phyloP scores from a whole-genome alignment of 371 early-diverging fungal species.

The Apophysomyces elegans region DNA sequence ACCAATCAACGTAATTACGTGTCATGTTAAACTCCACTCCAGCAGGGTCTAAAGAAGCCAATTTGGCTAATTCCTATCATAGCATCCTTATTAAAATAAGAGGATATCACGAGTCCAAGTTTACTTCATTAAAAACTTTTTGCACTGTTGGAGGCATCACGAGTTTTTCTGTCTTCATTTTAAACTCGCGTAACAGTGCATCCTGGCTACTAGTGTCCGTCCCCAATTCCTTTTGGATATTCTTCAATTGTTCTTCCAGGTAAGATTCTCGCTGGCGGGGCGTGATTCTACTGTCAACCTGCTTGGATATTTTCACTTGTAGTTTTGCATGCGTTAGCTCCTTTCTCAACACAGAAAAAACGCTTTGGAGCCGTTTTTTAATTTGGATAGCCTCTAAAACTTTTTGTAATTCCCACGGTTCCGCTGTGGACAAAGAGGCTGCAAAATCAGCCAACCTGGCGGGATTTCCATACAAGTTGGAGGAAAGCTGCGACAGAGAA shows the following conservation, averaged over 20 bases:
- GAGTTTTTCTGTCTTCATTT: slow-evolving; percentile 73
- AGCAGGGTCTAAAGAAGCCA: slow-evolving; percentile 88
- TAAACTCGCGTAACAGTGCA: slow-evolving; percentile 88
- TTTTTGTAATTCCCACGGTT: slow-evolving; percentile 84
- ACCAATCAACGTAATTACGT: slow-evolving; percentile 95
- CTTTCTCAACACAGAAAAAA: slow-evolving; percentile 89
- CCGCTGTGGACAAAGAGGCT: slow-evolving; percentile 89
- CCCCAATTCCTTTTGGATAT: slow-evolving; percentile 96
- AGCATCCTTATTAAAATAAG: background rate
- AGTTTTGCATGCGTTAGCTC: slow-evolving; percentile 93
- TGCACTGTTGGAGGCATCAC: slow-evolving; percentile 87
- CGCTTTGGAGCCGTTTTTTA: slow-evolving; percentile 90
- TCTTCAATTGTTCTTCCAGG: slow-evolving; percentile 95
- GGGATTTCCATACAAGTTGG: slow-evolving; percentile 91
- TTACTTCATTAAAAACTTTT: slow-evolving; percentile 92
- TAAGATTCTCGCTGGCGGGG: slow-evolving; percentile 94
- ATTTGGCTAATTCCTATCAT: slow-evolving; percentile 79
- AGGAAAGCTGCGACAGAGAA: slow-evolving; percentile 89
- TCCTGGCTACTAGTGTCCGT: slow-evolving; percentile 95
- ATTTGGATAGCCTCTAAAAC: slow-evolving; percentile 85
- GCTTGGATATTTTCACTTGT: slow-evolving; percentile 91
- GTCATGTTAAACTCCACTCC: slow-evolving; percentile 95
- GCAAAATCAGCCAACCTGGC: slow-evolving; percentile 93
- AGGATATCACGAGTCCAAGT: background rate
- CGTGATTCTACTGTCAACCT: slow-evolving; percentile 93